Conservation (phyloP, 2,329 filamentous ascomycete species). For the Claviceps maximensis region DNA sequence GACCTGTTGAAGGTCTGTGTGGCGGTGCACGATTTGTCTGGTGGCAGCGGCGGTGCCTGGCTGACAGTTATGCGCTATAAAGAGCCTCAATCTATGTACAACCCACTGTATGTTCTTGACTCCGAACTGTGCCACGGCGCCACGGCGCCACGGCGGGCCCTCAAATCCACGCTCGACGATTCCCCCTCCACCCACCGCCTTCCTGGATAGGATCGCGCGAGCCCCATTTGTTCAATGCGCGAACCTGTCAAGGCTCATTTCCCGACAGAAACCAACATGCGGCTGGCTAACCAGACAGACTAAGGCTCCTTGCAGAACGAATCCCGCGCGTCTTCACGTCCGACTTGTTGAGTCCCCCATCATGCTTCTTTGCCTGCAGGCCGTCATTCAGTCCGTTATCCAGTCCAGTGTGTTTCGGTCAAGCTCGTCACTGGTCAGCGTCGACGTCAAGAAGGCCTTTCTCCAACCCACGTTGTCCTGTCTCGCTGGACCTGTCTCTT, state of each 20-base stretch:
- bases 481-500: neutral
- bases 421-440: neutral
- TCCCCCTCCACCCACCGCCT: neutral
- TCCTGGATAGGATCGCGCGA: neutral
- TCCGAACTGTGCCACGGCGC: too few relatives aligned
- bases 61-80: too few relatives aligned
- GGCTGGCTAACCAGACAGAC: neutral
- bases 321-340: neutral
- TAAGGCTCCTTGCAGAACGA: neutral
- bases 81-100: too few relatives aligned
- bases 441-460: neutral
- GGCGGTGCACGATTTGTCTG: neutral
- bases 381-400: neutral
- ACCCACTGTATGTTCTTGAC: too few relatives aligned
- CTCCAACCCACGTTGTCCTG: neutral
- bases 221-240: neutral
- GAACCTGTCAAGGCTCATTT: neutral
- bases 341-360: neutral
- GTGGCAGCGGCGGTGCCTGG: neutral
- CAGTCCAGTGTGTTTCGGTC: neutral
- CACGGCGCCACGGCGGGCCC: too few relatives aligned
- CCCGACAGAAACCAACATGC: neutral
- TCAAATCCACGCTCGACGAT: too few relatives aligned
- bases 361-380: neutral
- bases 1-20: neutral